Conservation (phyloP, 768 basidiomycete genomes). For the Lentinula edodes region DNA sequence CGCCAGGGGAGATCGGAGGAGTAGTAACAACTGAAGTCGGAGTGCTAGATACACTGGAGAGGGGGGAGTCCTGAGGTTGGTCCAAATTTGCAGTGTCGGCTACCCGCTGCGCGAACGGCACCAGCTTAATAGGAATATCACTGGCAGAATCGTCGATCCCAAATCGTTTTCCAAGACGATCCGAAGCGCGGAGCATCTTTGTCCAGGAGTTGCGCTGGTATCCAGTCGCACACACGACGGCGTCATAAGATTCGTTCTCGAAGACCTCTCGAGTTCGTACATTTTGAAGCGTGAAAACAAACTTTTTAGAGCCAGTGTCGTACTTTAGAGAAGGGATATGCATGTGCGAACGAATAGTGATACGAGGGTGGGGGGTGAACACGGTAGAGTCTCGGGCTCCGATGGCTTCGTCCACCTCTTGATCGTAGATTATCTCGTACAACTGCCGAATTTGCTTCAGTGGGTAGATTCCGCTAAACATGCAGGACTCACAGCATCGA, state of each 20-base stretch:
- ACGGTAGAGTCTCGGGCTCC: conserved; percentile 22
- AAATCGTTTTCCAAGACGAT: conserved; percentile 29
- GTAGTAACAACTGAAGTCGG: conserved; percentile 15
- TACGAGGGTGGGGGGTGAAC: conserved; percentile 19
- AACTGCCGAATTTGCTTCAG: conserved; percentile 24
- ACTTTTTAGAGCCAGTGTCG: conserved; percentile 25
- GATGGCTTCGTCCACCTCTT: conserved; percentile 40
- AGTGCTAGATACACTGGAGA: background rate
- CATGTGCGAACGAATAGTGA: conserved; percentile 32
- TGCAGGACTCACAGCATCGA: conserved; percentile 27
- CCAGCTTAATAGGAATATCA: background rate
- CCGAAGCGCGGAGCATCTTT: conserved; percentile 32
- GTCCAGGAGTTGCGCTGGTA: conserved; percentile 47
- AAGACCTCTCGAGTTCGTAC: conserved; percentile 10
- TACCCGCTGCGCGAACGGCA: background rate
- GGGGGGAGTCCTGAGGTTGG: background rate
- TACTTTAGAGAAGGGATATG: conserved; percentile 26
- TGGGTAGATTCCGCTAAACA: background rate
- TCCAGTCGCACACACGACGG: conserved; percentile 47
- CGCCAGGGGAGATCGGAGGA: conserved; percentile 13
- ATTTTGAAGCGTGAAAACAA: conserved; percentile 22
- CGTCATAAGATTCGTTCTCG: conserved; percentile 31
- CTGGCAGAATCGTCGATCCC: conserved; percentile 19
- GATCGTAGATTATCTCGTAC: conserved; percentile 46
- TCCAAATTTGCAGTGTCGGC: background rate